phyloP scores from a whole-genome alignment of 2,329 filamentous ascomycete genomes.

The Pseudocercospora vitis region DNA sequence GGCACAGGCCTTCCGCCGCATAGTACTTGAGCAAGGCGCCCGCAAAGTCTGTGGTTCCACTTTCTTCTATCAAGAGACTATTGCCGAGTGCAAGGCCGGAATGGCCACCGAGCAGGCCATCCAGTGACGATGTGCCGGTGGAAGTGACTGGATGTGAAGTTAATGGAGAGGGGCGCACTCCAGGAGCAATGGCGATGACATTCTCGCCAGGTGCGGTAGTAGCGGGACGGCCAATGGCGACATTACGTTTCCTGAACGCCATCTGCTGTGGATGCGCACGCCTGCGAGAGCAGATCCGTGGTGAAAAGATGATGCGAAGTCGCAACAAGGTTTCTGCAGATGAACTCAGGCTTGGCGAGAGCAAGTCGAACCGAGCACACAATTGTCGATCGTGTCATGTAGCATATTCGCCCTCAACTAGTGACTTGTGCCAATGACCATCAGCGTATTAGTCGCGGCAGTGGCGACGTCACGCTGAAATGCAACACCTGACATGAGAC shows the following conservation, averaged over 20 bases:
- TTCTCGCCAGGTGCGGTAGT: slow-evolving; percentile 1
- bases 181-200: slow-evolving; percentile 37
- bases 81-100: slow-evolving; percentile 79
- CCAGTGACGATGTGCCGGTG: slow-evolving; percentile 83
- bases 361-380: background rate
- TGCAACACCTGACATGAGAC: background rate
- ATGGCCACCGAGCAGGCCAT: slow-evolving; percentile 82
- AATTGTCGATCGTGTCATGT: background rate
- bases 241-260: slow-evolving; percentile 32
- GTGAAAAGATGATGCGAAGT: background rate
- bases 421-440: background rate
- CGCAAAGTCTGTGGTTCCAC: slow-evolving; percentile 90
- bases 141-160: slow-evolving; percentile 88
- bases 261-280: slow-evolving; percentile 15
- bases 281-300: background rate
- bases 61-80: slow-evolving; percentile 79
- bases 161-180: slow-evolving; percentile 79
- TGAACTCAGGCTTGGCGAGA: background rate
- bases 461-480: background rate
- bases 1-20: slow-evolving; percentile 87
- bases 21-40: slow-evolving; percentile 83
- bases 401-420: background rate
- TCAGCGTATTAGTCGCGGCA: background rate
- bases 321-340: background rate
- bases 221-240: slow-evolving; percentile 18